phyloP scores from a whole-genome alignment of 805 yeast genomes.

The Millerozyma miso region DNA sequence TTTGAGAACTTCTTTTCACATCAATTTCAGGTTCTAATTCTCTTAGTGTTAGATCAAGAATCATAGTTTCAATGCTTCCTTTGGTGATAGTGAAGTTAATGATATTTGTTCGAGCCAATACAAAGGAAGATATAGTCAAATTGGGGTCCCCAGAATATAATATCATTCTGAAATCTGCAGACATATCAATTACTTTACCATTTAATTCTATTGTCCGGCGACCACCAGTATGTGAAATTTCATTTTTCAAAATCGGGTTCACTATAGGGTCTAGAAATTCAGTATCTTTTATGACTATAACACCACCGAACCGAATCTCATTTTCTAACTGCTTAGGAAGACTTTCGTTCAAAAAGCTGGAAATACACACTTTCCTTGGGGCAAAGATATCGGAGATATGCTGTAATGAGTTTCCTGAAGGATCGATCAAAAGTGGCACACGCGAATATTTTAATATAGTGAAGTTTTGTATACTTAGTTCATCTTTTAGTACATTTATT shows the following conservation, averaged over 20 bases:
- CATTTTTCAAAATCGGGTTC: conserved; percentile 56
- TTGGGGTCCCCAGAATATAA: conserved; percentile 59
- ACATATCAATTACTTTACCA: conserved; percentile 58
- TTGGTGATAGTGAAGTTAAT: conserved; percentile 73
- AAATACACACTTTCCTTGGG: conserved; percentile 41
- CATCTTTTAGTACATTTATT: conserved; percentile 54
- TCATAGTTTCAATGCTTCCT: conserved; percentile 58
- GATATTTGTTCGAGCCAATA: conserved; percentile 58
- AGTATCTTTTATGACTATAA: conserved; percentile 69
- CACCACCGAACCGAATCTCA: conserved; percentile 78
- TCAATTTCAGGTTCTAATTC: conserved; percentile 66
- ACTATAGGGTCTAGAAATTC: conserved; percentile 77
- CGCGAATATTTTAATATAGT: conserved; percentile 41
- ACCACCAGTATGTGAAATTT: conserved; percentile 65
- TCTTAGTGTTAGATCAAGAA: conserved; percentile 53
- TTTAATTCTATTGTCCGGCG: conserved; percentile 60
- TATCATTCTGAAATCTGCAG: conserved; percentile 57
- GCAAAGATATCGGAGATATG: conserved; percentile 29
- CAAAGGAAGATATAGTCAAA: conserved; percentile 44
- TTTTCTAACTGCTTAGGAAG: conserved; percentile 70
- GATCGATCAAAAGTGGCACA: conserved; percentile 69
- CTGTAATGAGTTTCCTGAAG: conserved; percentile 46
- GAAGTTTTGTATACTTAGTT: conserved; percentile 59
- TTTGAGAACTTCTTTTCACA: conserved; percentile 47
- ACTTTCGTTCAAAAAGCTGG: conserved; percentile 70